Base-by-base conservation (phyloP, 2,329 filamentous ascomycete genomes). In the Metarhizium rileyi region DNA sequence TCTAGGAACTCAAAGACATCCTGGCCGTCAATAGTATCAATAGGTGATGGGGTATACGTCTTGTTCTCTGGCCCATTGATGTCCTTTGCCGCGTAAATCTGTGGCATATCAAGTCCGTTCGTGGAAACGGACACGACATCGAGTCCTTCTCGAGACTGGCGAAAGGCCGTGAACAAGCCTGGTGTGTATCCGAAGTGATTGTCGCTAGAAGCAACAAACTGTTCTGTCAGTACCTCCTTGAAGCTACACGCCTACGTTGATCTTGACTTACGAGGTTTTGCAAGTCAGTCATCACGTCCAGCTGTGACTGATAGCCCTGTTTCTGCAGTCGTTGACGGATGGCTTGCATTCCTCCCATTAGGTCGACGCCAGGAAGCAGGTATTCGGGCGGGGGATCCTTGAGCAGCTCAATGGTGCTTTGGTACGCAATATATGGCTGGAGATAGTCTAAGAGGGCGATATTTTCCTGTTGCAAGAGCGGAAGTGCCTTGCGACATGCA, bases 31-130 rank as follows among this genome's bases (percentile, higher is more conserved):
- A 59, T 57, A 2, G 54, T 45, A 4, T 35, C 20, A 2, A 59
- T 48, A 12, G 52, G 36, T 9, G 53, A 55, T 18, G 52, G 30
- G 9, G 49, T 52, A 4, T n/a, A 9, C 3, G 20, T 41, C 6
- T 30, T n/a, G 1, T 46, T 22, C 14, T 22, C 44, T 6, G 33
- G 14, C 10, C 14, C 22, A 2, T 26, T 4, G 4, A 38, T 30
- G 2, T 23, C 23, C 28, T 42, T 22, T 26, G 16, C 4, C 36
- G 26, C 12, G 50, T 42, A 35, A 48, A 54, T 16, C 36, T 60
- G 54, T 2, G 62, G 62, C 5, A 59, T 54, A 5, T 58, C 57
- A n/a, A 66, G 53, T 5, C 67, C 63, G 28, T 69, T 65, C 26
- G 57, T 40, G 2, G 52, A 55, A 12, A 55, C 28, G 12, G 54